A percentile compares a stretch with the other conserved stretches of the same genome.
Conservation (phyloP, 108 stramenopile species). For the Nannochloropsis salina region DNA sequence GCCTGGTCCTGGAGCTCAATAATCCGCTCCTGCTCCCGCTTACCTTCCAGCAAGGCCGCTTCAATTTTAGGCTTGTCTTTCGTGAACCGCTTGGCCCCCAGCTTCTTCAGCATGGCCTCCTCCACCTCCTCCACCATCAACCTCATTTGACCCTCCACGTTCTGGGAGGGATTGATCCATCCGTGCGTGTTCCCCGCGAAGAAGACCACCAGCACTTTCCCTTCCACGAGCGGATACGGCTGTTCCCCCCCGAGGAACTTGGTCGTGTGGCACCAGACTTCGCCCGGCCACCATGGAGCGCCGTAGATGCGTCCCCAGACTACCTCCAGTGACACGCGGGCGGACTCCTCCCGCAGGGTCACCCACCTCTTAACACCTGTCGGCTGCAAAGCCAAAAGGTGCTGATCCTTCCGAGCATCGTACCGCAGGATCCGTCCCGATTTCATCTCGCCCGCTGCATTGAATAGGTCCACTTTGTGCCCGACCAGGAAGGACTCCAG, state of each 20-base stretch:
- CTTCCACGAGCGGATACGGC: background rate
- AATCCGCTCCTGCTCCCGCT: background rate
- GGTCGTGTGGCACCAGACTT: background rate
- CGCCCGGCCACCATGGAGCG: background rate
- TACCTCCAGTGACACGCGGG: background rate
- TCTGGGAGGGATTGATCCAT: background rate
- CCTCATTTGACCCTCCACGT: background rate
- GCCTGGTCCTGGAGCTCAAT: background rate
- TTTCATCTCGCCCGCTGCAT: slow-evolving; percentile 2
- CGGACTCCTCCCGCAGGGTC: background rate
- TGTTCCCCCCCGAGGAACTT: background rate
- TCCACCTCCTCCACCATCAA: slow-evolving; percentile 15
- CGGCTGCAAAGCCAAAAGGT: background rate
- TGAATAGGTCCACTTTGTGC: background rate
- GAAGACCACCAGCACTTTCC: background rate
- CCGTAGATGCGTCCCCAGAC: background rate
- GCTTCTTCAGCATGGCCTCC: background rate
- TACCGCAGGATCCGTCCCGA: slow-evolving; percentile 7
- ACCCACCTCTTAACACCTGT: background rate
- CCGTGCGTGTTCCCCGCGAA: slow-evolving; percentile 7
- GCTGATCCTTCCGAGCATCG: slow-evolving; percentile 7
- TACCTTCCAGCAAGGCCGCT: background rate
- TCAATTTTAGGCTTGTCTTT: background rate
- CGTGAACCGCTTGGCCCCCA: background rate
- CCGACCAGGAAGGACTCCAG: background rate